Evolutionary conservation across 2,329 filamentous ascomycete species (phyloP).

Genomic region (Capronia coronata): DNA sequence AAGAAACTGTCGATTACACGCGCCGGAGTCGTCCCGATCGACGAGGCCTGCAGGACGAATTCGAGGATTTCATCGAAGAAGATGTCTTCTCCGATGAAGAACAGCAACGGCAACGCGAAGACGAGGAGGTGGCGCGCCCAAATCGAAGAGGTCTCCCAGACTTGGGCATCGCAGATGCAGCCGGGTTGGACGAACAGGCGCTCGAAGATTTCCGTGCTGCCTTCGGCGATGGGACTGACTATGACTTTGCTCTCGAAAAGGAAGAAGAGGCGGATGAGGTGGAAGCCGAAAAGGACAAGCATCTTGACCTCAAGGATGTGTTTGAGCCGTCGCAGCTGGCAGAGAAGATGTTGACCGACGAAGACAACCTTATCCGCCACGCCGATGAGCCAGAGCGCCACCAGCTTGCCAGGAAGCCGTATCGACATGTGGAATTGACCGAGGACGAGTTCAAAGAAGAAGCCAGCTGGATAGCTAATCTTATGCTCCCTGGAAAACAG

Average conservation of each 20-base stretch:
- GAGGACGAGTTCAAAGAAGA: constrained; percentile 87
- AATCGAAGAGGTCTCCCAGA: constrained; percentile 62
- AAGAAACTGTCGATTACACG: constrained; percentile 46
- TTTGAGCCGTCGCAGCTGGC: constrained; percentile 94
- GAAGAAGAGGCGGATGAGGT: constrained; percentile 79
- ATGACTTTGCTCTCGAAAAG: constrained; percentile 84
- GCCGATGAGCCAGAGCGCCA: constrained; percentile 90
- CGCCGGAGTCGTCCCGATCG: constrained; percentile 40
- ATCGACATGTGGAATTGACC: constrained; percentile 72
- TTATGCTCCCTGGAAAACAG: constrained; percentile 82
- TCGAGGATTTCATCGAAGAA: constrained; percentile 95
- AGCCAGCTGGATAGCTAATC: constrained; percentile 80
- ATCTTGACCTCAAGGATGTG: constrained; percentile 90
- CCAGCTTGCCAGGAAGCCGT: constrained; percentile 82
- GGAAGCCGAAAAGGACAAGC: constrained; percentile 69
- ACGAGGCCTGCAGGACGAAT: constrained; percentile 65
- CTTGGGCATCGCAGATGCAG: constrained; percentile 65
- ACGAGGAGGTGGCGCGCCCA: constrained; percentile 74
- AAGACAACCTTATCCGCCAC: constrained; percentile 83
- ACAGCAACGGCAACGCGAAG: constrained; percentile 67
- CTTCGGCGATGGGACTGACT: constrained; percentile 92
- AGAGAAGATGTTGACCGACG: constrained; percentile 91
- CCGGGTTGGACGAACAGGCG: constrained; percentile 83
- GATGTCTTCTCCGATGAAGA: constrained; percentile 87
- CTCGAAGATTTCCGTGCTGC: constrained; percentile 94